Percentiles rank a stretch among this genome's conserved stretches.
These are phyloP conservation scores for Alternaria rosae DNA, from an alignment of 2,329 filamentous ascomycete genomes.

Conservation along the genomic window DNA sequence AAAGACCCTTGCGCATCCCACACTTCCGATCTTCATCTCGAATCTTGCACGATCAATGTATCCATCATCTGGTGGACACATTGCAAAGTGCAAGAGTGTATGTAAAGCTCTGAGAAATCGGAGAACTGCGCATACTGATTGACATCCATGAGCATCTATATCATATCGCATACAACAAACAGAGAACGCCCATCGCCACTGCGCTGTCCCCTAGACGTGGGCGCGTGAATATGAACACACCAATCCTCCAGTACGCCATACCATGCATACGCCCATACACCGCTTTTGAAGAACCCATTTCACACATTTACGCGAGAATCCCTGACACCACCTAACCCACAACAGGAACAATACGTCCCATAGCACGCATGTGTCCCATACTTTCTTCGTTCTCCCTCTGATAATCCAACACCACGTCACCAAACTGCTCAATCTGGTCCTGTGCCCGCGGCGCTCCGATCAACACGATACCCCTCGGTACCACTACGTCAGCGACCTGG, in stretches of 20 bases:
- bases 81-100: too few species aligned
- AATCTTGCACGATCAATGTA: too few species aligned
- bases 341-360: constrained; percentile 34
- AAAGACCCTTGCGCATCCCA: background rate
- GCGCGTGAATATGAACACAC: too few species aligned
- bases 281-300: background rate
- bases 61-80: too few species aligned
- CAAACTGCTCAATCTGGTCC: constrained; percentile 63
- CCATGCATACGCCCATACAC: background rate
- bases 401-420: constrained; percentile 46
- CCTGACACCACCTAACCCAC: constrained; percentile 16
- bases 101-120: too few species aligned
- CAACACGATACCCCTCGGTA: constrained; percentile 65
- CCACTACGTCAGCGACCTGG: constrained; percentile 62
- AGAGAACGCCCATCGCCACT: background rate
- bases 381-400: constrained; percentile 29
- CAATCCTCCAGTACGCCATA: background rate
- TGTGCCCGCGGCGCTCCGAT: constrained; percentile 67
- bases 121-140: too few species aligned
- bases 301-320: background rate
- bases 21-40: too few species aligned
- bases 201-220: background rate
- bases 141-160: background rate
- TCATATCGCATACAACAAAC: background rate
- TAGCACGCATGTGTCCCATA: constrained; percentile 5